Percentiles rank a stretch among this genome's conserved stretches.
Evolutionary conservation across 495 filamentous ascomycete genomes (phyloP).

Genomic region (Platismatia glauca): DNA sequence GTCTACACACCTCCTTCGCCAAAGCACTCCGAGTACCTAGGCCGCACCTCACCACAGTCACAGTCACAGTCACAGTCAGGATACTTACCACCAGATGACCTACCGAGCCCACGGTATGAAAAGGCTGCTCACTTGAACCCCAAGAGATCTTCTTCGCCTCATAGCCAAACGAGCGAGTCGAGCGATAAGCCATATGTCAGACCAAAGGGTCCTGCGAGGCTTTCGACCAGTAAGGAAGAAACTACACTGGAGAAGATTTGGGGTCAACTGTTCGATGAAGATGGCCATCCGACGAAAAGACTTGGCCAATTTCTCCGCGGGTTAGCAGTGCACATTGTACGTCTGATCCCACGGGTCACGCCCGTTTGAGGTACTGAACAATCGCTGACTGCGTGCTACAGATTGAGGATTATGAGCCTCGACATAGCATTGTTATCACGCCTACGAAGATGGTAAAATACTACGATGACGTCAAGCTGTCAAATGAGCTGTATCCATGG

Average conservation of each 20-base stretch:
- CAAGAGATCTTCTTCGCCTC: slow-evolving; percentile 20
- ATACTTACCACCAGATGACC: slow-evolving; percentile 14
- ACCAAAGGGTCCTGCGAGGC: slow-evolving; percentile 37
- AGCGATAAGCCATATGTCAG: slow-evolving; percentile 28
- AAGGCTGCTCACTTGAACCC: slow-evolving; percentile 5
- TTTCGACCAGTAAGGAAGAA: slow-evolving; percentile 42
- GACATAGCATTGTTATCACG: slow-evolving; percentile 67
- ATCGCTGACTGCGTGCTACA: slow-evolving; percentile 31
- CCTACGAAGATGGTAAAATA: slow-evolving; percentile 73
- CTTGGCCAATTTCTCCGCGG: slow-evolving; percentile 66
- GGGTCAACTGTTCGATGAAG: slow-evolving; percentile 65
- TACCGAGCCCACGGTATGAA: slow-evolving; percentile 17
- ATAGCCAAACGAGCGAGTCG: slow-evolving; percentile 33
- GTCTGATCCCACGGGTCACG: slow-evolving; percentile 17
- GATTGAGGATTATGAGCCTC: slow-evolving; percentile 71
- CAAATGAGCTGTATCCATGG: slow-evolving; percentile 61
- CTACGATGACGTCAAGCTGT: slow-evolving; percentile 56
- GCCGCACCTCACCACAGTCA: slow-evolving; percentile 25
- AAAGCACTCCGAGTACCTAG: slow-evolving; percentile 21
- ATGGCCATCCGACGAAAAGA: slow-evolving; percentile 55
- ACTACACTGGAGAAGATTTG: slow-evolving; percentile 63
- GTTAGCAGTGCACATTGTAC: slow-evolving; percentile 70
- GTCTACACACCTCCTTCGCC: slow-evolving; percentile 40
- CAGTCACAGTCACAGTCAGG: slow-evolving; percentile 25
- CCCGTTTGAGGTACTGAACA: background rate